A percentile compares a stretch with the other conserved stretches of the same genome.
Conservation (phyloP, 306 rosid species). For the Rosa multiflora region DNA sequence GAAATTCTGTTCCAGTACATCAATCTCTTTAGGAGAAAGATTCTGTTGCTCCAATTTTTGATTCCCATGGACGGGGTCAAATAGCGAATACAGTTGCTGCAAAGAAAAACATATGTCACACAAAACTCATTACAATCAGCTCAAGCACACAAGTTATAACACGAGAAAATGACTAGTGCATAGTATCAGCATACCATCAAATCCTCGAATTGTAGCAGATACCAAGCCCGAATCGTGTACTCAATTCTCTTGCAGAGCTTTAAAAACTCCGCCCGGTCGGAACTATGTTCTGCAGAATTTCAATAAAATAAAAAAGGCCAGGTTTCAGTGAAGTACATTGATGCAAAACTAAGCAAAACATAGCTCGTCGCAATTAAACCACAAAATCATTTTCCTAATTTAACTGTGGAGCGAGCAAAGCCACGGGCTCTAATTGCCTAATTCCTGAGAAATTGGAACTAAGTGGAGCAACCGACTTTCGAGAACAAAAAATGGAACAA, state of each 20-base stretch:
- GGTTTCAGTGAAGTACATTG: neutral
- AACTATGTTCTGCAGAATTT: conserved; percentile 49
- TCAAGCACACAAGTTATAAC: neutral
- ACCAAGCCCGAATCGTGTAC: conserved; percentile 92
- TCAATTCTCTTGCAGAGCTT: conserved; percentile 85
- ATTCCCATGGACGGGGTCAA: conserved; percentile 81
- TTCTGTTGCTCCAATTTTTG: conserved; percentile 76
- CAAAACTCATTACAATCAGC: neutral
- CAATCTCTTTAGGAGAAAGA: conserved; percentile 55
- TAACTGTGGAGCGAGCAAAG: no score
- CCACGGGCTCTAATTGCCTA: no score
- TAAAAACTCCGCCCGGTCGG: conserved; percentile 81
- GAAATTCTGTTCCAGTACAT: conserved; percentile 90
- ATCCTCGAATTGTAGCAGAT: conserved; percentile 88
- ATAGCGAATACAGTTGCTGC: conserved; percentile 94
- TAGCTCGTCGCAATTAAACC: no score
- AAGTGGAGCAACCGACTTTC: no score
- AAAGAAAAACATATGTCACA: conserved; percentile 1
- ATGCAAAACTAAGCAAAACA: neutral
- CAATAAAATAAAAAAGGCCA: neutral
- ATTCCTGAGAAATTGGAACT: no score
- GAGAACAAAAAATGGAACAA: no score
- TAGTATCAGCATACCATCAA: conserved; percentile 61
- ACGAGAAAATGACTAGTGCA: neutral
- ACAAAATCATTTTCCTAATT: no score